Conservation (phyloP, 1,284 basidiomycete genomes). For the Moesziomyces parantarcticus region DNA sequence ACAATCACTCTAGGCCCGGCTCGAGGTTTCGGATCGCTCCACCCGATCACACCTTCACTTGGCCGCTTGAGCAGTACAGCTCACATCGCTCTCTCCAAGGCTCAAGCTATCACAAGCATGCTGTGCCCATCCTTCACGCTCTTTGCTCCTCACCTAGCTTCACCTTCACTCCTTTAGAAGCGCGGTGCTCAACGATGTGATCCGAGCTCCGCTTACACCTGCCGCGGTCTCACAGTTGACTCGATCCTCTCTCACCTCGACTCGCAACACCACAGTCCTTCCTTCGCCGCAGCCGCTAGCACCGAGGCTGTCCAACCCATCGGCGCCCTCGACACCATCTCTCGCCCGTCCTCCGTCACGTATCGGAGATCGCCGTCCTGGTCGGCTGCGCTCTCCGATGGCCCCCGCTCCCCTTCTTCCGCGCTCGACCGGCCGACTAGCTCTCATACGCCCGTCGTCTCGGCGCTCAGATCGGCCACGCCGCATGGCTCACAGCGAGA, state of each 20-base stretch:
- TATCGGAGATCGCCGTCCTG: constrained; percentile 39
- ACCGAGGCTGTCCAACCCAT: constrained; percentile 16
- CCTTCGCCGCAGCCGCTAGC: constrained; percentile 9
- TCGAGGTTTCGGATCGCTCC: too few species aligned
- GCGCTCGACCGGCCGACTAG: not conserved
- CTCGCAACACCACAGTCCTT: not conserved
- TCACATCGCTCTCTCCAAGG: too few species aligned
- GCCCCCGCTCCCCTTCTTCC: constrained; percentile 12
- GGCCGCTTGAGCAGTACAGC: too few species aligned
- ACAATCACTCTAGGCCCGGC: too few species aligned
- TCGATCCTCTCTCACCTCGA: too few species aligned
- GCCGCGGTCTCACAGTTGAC: too few species aligned
- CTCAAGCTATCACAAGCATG: too few species aligned
- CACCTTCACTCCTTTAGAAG: not conserved
- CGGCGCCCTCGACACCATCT: constrained; percentile 25
- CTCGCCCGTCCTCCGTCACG: constrained; percentile 30
- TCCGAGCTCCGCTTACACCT: too few species aligned
- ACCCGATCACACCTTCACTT: too few species aligned
- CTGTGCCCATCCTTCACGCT: too few species aligned
- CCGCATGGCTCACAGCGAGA: not conserved
- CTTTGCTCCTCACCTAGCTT: too few species aligned
- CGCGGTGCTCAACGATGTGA: not conserved
- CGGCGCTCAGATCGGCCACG: not conserved
- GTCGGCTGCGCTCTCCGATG: constrained; percentile 23
- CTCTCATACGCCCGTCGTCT: too few species aligned